phyloP scores from a whole-genome alignment of 345 rosid genomes.

The Turritis glabra region DNA sequence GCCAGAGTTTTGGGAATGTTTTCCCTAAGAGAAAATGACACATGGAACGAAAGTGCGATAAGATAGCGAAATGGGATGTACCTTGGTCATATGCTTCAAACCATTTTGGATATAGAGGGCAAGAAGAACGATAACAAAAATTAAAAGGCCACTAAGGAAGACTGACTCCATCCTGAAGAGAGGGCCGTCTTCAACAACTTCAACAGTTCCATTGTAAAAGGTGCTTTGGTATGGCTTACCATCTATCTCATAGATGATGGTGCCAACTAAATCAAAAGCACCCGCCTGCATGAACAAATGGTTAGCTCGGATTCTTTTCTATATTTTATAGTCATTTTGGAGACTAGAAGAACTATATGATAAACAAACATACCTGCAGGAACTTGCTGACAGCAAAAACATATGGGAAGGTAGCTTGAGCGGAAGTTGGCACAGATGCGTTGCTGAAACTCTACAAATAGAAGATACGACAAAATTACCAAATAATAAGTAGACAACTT shows the following conservation, averaged over 20 bases:
- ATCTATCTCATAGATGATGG: slow-evolving; percentile 73
- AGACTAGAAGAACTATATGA: background rate
- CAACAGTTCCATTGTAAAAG: slow-evolving; percentile 88
- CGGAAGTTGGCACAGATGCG: slow-evolving; percentile 66
- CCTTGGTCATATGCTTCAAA: slow-evolving; percentile 74
- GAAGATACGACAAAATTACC: background rate
- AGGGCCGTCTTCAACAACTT: slow-evolving; percentile 81
- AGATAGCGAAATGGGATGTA: slow-evolving; percentile 28
- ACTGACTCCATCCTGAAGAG: slow-evolving; percentile 83
- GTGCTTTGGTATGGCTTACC: slow-evolving; percentile 71
- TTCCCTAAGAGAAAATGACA: background rate
- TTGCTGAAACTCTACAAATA: slow-evolving; percentile 71
- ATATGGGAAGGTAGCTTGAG: slow-evolving; percentile 87
- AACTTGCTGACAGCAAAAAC: slow-evolving; percentile 81
- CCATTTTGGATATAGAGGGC: slow-evolving; percentile 73
- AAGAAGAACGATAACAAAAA: slow-evolving; percentile 59
- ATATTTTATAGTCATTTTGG: background rate
- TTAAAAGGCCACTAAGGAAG: slow-evolving; percentile 75
- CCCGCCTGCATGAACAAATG: slow-evolving; percentile 58
- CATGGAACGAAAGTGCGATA: background rate
- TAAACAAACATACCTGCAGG: slow-evolving; percentile 59
- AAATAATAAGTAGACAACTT: background rate
- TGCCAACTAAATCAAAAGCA: slow-evolving; percentile 87
- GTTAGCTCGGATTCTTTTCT: background rate
- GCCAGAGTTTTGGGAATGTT: background rate